Conservation (phyloP, 805 yeast species). For the Candida easanensis region DNA sequence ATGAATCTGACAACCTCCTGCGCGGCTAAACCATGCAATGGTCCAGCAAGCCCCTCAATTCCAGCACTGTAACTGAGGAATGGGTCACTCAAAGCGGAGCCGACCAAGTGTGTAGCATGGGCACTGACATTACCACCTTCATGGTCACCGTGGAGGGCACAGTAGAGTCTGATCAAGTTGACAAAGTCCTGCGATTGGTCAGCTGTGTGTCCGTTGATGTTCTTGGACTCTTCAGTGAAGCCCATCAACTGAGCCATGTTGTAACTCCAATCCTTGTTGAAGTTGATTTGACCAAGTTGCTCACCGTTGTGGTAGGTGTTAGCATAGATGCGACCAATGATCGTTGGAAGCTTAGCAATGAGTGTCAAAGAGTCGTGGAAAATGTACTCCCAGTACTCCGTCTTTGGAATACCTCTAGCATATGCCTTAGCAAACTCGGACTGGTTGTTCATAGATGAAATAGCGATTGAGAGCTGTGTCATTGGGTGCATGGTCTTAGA, state of each 20-base stretch:
- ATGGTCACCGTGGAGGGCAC: conserved; percentile 76
- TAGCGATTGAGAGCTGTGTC: conserved; percentile 79
- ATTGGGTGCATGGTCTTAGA: conserved; percentile 66
- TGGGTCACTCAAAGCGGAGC: conserved; percentile 77
- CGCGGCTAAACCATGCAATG: conserved; percentile 81
- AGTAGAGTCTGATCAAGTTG: conserved; percentile 68
- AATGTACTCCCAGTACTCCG: conserved; percentile 72
- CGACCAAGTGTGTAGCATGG: conserved; percentile 79
- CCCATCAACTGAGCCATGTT: conserved; percentile 69
- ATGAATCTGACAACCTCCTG: conserved; percentile 81
- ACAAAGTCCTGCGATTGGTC: conserved; percentile 56
- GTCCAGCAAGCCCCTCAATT: conserved; percentile 81
- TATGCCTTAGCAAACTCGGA: conserved; percentile 71
- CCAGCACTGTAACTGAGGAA: conserved; percentile 76
- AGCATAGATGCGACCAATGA: conserved; percentile 73
- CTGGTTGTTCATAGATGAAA: conserved; percentile 68
- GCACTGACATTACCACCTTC: conserved; percentile 86
- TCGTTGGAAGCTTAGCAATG: conserved; percentile 69
- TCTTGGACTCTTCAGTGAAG: conserved; percentile 39
- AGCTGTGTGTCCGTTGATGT: conserved; percentile 26
- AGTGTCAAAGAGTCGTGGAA: conserved; percentile 70
- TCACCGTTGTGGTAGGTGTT: conserved; percentile 56
- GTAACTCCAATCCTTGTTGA: conserved; percentile 65
- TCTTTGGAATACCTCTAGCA: conserved; percentile 64
- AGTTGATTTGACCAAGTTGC: conserved; percentile 48